phyloP scores from a whole-genome alignment of 2,329 filamentous ascomycete species.

The Ceratocystis albifundus region DNA sequence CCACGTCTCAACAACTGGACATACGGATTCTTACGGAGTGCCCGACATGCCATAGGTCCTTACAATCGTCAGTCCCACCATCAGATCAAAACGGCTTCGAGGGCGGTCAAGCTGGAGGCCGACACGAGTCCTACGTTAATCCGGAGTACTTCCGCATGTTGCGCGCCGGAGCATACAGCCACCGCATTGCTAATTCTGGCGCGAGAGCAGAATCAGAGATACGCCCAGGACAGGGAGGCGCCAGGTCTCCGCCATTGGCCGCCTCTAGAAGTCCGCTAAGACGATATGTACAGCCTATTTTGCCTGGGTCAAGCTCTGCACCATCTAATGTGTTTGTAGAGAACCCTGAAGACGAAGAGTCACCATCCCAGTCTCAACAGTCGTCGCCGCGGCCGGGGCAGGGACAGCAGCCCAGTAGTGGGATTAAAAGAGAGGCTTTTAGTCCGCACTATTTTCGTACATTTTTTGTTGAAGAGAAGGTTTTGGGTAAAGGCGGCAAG shows the following conservation, averaged over 20 bases:
- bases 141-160: slow-evolving; percentile 95
- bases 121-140: slow-evolving; percentile 62
- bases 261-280: slow-evolving; percentile 2
- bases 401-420: slow-evolving; percentile 36
- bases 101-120: slow-evolving; percentile 26
- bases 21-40: slow-evolving; percentile 69
- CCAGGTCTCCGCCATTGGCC: neutral
- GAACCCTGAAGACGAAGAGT: slow-evolving; percentile 2
- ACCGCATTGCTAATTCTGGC: slow-evolving; percentile 26
- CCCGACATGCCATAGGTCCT: slow-evolving; percentile 77
- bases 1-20: slow-evolving; percentile 69
- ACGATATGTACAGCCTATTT: slow-evolving; percentile 5
- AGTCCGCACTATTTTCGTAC: slow-evolving; percentile 84
- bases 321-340: slow-evolving; percentile 10
- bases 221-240: slow-evolving; percentile 29
- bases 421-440: slow-evolving; percentile 78
- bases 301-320: neutral
- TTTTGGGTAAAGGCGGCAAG: slow-evolving; percentile 82
- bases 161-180: slow-evolving; percentile 36
- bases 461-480: slow-evolving; percentile 82
- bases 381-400: neutral
- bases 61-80: slow-evolving; percentile 41
- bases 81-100: slow-evolving; percentile 37
- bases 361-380: slow-evolving; percentile 24
- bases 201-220: slow-evolving; percentile 29